phyloP scores from a whole-genome alignment of 1,284 basidiomycete species.

The Cerrena zonata region DNA sequence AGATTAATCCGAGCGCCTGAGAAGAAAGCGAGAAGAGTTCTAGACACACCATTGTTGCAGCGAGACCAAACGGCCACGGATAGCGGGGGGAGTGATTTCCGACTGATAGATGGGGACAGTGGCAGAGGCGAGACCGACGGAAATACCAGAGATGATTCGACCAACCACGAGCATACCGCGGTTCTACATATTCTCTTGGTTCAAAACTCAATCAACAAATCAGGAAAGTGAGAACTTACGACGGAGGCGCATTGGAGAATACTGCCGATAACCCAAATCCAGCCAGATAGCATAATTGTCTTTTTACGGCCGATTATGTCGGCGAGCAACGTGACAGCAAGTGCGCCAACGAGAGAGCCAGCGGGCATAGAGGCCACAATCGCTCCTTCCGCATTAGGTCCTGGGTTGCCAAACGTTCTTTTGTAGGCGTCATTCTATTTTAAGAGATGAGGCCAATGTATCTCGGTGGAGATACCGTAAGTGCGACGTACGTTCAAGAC shows the following conservation, averaged over 20 bases:
- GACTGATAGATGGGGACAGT: constrained; percentile 50
- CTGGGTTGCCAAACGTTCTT: constrained; percentile 42
- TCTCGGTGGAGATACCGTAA: neutral
- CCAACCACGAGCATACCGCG: constrained; percentile 49
- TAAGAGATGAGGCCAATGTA: constrained; percentile 1
- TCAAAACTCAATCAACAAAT: neutral
- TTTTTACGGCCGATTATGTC: constrained; percentile 64
- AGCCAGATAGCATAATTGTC: constrained; percentile 56
- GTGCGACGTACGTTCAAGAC: constrained; percentile 51
- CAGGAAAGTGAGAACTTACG: constrained; percentile 29
- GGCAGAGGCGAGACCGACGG: constrained; percentile 36
- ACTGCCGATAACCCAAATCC: constrained; percentile 69
- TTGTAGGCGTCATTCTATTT: constrained; percentile 53
- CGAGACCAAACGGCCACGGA: constrained; percentile 71
- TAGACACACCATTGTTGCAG: constrained; percentile 60
- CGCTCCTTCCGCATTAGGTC: constrained; percentile 57
- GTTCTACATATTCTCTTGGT: no score
- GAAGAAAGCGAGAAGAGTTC: neutral
- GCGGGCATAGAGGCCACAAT: constrained; percentile 77
- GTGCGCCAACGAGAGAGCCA: constrained; percentile 60
- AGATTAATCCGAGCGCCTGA: no score
- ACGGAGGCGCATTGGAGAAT: constrained; percentile 61
- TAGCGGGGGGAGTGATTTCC: constrained; percentile 62
- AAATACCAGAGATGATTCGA: constrained; percentile 38
- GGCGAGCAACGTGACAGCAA: constrained; percentile 55